Base-by-base conservation (phyloP, 768 basidiomycete species). In the Phylloporus sp. region DNA sequence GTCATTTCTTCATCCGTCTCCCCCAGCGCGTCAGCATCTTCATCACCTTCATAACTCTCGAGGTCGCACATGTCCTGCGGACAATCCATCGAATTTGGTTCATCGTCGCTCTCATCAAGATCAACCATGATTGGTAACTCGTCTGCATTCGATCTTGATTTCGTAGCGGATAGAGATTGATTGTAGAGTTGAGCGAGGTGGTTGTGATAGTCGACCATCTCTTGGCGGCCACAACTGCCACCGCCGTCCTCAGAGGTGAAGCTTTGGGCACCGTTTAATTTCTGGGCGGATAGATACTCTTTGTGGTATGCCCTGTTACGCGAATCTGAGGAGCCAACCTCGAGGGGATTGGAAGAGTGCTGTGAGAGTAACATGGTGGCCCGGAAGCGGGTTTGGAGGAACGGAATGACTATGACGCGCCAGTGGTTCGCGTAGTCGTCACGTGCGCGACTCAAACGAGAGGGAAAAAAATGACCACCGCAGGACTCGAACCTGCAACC, bases 401-500 rank as follows among this genome's bases (percentile, higher is more conserved):
- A 1, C 18, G 23, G 22, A 17, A 8, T 23, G 8, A 14, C 33
- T 42, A 13, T 18, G 28, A 42, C 46, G 54, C 38, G 48, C 9
- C 14, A n/a, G n/a, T 40, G 35, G 41, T 56, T 52, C 48, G 53
- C 42, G 53, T 50, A 15, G 22, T 34, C 5, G 37, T 63, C 62
- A 63, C 62, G 61, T 63, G 63, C 8, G 10, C 23, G 9, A 21
- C 23, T 38, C 24, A 18, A 21, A 28, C 9, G 28, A 60, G n/a
- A n/a, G n/a, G n/a, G n/a, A 65, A 68, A 41, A 2, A 2, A 52
- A 62, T 86, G 85, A 86, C 80, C 82, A 84, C 84, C 82, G 84
- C 86, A 87, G 86, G 86, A 86, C 84, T 89, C 85, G 86, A 89
- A 89, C 87, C 86, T 89, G 86, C 86, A 89, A 83, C 86, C 87